A percentile compares a stretch with the other conserved stretches of the same genome.
Evolutionary conservation across 345 rosid genomes (phyloP).

Genomic region (Abelmoschus esculentus): DNA sequence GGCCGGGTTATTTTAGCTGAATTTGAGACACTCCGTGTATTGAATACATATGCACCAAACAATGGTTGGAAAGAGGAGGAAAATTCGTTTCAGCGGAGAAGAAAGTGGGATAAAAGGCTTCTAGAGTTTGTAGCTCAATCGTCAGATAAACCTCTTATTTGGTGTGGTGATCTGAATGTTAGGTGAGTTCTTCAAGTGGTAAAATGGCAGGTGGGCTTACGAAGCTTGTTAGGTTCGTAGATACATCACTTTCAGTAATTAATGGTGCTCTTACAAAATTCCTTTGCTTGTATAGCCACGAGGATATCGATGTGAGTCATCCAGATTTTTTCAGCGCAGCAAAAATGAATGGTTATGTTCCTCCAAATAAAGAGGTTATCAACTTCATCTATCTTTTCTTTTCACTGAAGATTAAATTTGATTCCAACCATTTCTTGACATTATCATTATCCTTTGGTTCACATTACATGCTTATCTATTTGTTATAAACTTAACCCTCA

Average conservation of each 20-base stretch:
- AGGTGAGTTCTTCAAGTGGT: conserved; percentile 38
- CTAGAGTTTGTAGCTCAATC: conserved; percentile 55
- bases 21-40: conserved; percentile 57
- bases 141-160: conserved; percentile 81
- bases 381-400: not conserved
- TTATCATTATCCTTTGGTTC: conserved; percentile 9
- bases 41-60: conserved; percentile 90
- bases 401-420: not conserved
- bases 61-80: conserved; percentile 99
- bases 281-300: conserved; percentile 56
- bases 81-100: conserved; percentile 80
- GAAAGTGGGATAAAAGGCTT: conserved; percentile 92
- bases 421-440: not conserved
- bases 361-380: conserved; percentile 79
- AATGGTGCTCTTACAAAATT: not conserved
- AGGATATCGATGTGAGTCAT: conserved; percentile 88
- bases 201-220: not conserved
- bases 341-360: conserved; percentile 81
- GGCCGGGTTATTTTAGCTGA: conserved; percentile 93
- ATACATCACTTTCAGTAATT: conserved; percentile 4
- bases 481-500: conserved; percentile 6
- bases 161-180: conserved; percentile 98
- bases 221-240: not conserved
- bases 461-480: not conserved
- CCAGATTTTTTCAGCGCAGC: conserved; percentile 88